Base-by-base conservation (phyloP, 2,329 filamentous ascomycete genomes). In the Nectriaceae sp. region DNA sequence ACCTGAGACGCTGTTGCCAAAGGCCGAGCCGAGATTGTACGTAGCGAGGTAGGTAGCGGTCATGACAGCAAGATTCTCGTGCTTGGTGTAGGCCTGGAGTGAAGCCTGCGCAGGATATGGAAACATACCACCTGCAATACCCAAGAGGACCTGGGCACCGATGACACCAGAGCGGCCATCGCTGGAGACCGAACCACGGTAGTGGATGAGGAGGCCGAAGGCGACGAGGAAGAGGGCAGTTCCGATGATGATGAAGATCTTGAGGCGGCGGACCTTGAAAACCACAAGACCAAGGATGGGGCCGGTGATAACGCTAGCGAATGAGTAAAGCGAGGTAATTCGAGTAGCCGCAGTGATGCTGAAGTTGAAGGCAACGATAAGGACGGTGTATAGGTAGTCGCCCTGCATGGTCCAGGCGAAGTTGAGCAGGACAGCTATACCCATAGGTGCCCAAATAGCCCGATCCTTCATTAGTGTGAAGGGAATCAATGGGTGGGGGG, bases 91-190 rank as follows among this genome's bases (percentile, higher is more conserved):
- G 18, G 67, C 61, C 55, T 77, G 75, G 1, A 77, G 63, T 2
- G 72, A 74, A 2, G 74, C 74, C 56, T 76, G 74, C 1, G 74
- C 70, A 3, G 74, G 71, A 59, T 77, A 78, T 0, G 75, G 71
- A 65, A 87, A 87, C 67, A 87, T 71, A 42, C 84, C 84, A 36
- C 83, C 83, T 1, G 81, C 82, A 43, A 86, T 73, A 55, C 84
- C 84, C 1, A 87, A 73, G 4, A 87, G 67, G 6, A 86, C 70
- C 62, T 87, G 81, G 2, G 78, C 82, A 15, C 78, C 83, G 49
- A 87, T 80, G 46, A 87, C 72, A 21, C 84, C 84, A 2, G 76
- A 73, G 47, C 80, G 71, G 50, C 69, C 73, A 10, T 71, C 64
- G 0, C 57, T 47, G 16, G 60, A 66, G 11, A 70, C 59, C 5